Percentiles rank a stretch among this genome's conserved stretches.
Evolutionary conservation across 2,329 filamentous ascomycete species (phyloP).

Genomic region (Talaromyces sp.): DNA sequence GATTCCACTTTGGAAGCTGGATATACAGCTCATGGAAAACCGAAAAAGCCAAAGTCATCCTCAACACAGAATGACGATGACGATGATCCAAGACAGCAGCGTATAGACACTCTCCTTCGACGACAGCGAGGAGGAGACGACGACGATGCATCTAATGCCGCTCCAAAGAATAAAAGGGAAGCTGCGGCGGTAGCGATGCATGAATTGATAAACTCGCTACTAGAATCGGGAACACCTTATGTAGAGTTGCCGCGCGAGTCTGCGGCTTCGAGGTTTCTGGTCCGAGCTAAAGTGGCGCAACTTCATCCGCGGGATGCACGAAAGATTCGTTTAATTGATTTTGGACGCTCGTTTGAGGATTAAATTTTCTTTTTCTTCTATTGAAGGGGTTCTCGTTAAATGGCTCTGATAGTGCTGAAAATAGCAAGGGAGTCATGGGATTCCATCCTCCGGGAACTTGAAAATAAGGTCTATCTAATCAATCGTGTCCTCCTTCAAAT

Average conservation of each 20-base stretch:
- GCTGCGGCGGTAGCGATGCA: slow-evolving; percentile 50
- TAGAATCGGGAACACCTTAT: slow-evolving; percentile 50
- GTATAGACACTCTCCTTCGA: slow-evolving; percentile 54
- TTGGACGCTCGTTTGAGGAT: slow-evolving; percentile 43
- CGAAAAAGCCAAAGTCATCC: slow-evolving; percentile 38
- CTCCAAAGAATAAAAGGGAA: slow-evolving; percentile 46
- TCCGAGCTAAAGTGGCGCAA: slow-evolving; percentile 56
- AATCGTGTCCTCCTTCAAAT: slow-evolving; percentile 67
- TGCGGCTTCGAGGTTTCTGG: slow-evolving; percentile 54
- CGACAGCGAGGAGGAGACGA: slow-evolving; percentile 27
- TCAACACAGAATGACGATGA: slow-evolving; percentile 31
- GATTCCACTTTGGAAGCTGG: slow-evolving; percentile 55
- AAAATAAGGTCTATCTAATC: no score
- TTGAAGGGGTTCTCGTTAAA: neutral
- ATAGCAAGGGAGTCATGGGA: no score
- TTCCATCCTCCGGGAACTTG: no score
- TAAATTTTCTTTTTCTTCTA: slow-evolving; percentile 15
- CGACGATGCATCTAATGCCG: slow-evolving; percentile 24
- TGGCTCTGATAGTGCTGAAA: no score
- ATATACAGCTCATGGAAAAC: slow-evolving; percentile 54
- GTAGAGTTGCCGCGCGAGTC: slow-evolving; percentile 51
- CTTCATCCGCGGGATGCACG: slow-evolving; percentile 56
- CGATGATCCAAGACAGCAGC: slow-evolving; percentile 43
- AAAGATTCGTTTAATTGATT: slow-evolving; percentile 54
- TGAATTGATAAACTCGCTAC: slow-evolving; percentile 47